phyloP scores from a whole-genome alignment of 768 basidiomycete species.

The Macrolepiota dolichaula region DNA sequence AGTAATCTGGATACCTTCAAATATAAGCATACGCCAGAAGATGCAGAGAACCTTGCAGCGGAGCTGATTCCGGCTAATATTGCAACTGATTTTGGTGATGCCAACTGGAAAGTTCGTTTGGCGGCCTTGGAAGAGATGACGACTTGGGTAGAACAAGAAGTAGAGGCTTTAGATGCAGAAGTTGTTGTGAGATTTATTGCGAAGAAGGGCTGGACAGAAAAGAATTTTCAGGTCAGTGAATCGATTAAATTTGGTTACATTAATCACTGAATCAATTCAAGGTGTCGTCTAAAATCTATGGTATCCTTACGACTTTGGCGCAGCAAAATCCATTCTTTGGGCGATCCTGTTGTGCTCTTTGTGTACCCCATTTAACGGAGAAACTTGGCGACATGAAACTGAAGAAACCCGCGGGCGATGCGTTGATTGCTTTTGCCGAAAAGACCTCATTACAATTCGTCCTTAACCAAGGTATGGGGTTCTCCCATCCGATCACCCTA shows the following conservation, averaged over 20 bases:
- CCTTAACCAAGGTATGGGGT: conserved; percentile 73
- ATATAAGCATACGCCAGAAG: conserved; percentile 88
- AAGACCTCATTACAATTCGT: conserved; percentile 94
- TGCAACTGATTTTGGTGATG: conserved; percentile 72
- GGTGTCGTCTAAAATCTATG: conserved; percentile 91
- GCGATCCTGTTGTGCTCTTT: conserved; percentile 78
- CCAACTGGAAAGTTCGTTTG: conserved; percentile 91
- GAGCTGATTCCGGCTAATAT: conserved; percentile 71
- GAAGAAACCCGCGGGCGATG: conserved; percentile 94
- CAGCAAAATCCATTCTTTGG: conserved; percentile 82
- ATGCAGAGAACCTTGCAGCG: conserved; percentile 78
- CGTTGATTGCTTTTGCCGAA: conserved; percentile 80
- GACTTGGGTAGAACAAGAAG: conserved; percentile 72
- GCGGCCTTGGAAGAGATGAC: conserved; percentile 85
- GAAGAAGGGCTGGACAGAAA: conserved; percentile 97
- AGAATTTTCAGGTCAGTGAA: conserved; percentile 86
- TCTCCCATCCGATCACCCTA: background rate
- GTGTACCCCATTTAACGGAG: conserved; percentile 79
- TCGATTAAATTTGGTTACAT: background rate
- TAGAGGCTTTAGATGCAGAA: conserved; percentile 76
- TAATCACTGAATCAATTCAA: conserved; percentile 24
- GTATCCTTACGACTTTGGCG: conserved; percentile 68
- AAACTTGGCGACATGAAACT: conserved; percentile 96
- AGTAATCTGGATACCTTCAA: conserved; percentile 80
- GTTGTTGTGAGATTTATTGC: conserved; percentile 82